Evolutionary conservation across 768 basidiomycete species (phyloP).

Genomic region (Hericium rajendrae): DNA sequence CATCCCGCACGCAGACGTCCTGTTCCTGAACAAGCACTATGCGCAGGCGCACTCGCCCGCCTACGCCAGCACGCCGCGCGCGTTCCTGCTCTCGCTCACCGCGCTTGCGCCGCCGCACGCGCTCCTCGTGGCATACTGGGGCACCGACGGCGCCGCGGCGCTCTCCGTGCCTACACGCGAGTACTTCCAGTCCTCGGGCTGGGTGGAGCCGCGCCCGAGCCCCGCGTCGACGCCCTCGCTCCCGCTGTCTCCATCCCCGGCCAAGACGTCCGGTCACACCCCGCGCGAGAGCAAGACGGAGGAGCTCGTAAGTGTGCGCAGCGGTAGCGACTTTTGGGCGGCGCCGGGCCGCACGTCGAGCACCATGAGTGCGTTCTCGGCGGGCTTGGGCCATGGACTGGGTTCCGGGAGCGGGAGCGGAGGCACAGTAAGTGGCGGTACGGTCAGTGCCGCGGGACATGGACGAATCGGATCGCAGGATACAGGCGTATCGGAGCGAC

Average conservation of each 20-base stretch:
- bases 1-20: conserved; percentile 71
- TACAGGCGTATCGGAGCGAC: conserved; percentile 8
- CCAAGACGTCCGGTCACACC: conserved; percentile 1
- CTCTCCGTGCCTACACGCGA: conserved; percentile 76
- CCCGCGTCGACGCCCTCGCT: conserved; percentile 15
- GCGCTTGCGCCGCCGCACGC: conserved; percentile 62
- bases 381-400: conserved; percentile 8
- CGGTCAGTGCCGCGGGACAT: not conserved
- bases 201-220: conserved; percentile 42
- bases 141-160: conserved; percentile 69
- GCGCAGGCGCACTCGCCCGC: conserved; percentile 52
- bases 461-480: not conserved
- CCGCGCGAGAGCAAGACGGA: conserved; percentile 9
- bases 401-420: not conserved
- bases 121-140: conserved; percentile 76
- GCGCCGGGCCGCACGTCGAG: conserved; percentile 34
- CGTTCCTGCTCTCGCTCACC: conserved; percentile 67
- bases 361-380: conserved; percentile 48
- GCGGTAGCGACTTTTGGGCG: conserved; percentile 74
- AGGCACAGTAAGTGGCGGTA: not conserved
- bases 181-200: conserved; percentile 79
- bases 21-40: conserved; percentile 72
- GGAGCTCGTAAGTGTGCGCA: conserved; percentile 40
- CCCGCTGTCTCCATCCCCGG: conserved; percentile 12
- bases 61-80: conserved; percentile 57